A percentile compares a stretch with the other conserved stretches of the same genome.
Evolutionary conservation across 441 rosid species (phyloP).

Genomic region (Populus hybrid): DNA sequence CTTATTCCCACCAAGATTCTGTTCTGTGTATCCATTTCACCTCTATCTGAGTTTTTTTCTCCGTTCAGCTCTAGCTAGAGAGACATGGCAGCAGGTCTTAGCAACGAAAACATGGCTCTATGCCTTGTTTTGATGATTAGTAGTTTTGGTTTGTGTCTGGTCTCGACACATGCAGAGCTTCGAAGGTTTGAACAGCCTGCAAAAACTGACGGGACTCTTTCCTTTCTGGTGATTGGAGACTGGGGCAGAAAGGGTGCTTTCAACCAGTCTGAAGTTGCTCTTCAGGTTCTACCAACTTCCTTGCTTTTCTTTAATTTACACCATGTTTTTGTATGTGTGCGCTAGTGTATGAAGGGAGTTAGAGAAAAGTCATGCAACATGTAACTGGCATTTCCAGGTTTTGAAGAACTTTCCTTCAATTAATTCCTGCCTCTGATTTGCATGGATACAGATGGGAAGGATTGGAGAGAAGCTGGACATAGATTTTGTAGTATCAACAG

Average conservation of each 20-base stretch:
- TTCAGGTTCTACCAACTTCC: constrained; percentile 39
- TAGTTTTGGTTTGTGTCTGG: constrained; percentile 22
- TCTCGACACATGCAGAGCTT: constrained; percentile 34
- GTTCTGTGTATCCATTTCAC: background rate
- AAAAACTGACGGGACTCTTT: constrained; percentile 45
- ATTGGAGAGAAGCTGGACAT: constrained; percentile 52
- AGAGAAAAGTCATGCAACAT: background rate
- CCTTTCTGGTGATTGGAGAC: constrained; percentile 68
- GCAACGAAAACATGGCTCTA: background rate
- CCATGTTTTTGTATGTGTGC: background rate
- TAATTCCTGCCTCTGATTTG: too few species aligned
- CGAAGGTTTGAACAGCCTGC: constrained; percentile 43
- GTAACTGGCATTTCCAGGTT: background rate
- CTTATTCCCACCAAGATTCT: background rate
- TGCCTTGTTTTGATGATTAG: background rate
- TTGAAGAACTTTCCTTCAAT: background rate
- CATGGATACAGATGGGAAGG: constrained; percentile 55
- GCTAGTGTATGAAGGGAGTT: too few species aligned
- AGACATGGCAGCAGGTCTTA: background rate
- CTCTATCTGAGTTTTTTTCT: background rate
- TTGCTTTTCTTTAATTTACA: background rate
- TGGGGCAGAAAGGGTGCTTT: constrained; percentile 75
- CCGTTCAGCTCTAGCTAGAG: background rate
- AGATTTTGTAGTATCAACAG: constrained; percentile 78
- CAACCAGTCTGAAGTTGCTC: constrained; percentile 67